phyloP scores from a whole-genome alignment of 1,139 yeast genomes.

The Hyphopichia fennica region DNA sequence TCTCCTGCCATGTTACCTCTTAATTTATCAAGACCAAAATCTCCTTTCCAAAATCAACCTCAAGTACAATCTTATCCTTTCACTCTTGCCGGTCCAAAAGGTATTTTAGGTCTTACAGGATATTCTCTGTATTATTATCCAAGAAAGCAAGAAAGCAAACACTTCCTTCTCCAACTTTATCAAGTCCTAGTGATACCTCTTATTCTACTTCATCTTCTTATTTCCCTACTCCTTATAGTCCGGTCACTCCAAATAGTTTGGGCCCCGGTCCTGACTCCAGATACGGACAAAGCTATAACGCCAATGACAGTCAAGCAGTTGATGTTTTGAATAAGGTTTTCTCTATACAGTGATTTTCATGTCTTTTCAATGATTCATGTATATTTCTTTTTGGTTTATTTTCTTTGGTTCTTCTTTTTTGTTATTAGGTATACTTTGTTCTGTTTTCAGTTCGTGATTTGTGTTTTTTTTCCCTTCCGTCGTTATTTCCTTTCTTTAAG shows the following conservation, averaged over 20 bases:
- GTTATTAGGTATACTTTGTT: background rate
- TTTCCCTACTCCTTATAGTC: background rate
- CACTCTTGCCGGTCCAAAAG: background rate
- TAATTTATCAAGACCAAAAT: background rate
- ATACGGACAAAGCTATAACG: conserved; percentile 5
- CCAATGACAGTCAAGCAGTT: conserved; percentile 7
- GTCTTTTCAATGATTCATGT: background rate
- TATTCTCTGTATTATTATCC: conserved; percentile 1
- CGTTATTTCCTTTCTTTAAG: background rate
- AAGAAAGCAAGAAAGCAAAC: background rate
- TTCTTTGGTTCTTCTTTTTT: background rate
- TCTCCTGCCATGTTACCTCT: background rate
- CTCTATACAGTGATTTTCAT: conserved; percentile 2
- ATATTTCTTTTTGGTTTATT: background rate
- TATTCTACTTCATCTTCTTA: background rate
- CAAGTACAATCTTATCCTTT: background rate
- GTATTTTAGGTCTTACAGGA: background rate
- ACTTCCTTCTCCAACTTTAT: background rate
- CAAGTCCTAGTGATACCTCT: background rate
- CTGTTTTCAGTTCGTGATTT: background rate
- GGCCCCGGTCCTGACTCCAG: background rate
- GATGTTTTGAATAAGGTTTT: conserved; percentile 8
- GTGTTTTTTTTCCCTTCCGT: background rate
- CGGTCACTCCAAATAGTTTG: too few species aligned
- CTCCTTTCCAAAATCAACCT: conserved; percentile 1